Percentiles rank a stretch among this genome's conserved stretches.
These are phyloP conservation scores for Botryotinia narcissicola DNA, from an alignment of 2,329 filamentous ascomycete genomes.

Conservation along the genomic window DNA sequence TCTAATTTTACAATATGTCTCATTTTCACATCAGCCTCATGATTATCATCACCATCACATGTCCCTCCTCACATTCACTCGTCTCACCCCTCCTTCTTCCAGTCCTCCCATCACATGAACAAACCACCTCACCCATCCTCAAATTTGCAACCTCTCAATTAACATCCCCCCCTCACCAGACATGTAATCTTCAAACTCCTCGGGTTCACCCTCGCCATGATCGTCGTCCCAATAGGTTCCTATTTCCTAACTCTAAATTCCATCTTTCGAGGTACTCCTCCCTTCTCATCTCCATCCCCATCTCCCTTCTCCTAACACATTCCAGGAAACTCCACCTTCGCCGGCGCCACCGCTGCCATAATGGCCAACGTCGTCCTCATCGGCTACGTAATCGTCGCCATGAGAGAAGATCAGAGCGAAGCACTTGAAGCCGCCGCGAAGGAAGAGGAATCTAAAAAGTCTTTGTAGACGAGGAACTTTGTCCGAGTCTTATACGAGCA, in stretches of 20 bases:
- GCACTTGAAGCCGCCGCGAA: slow-evolving; percentile 44
- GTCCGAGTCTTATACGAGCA: background rate
- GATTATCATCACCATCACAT: background rate
- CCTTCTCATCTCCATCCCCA: background rate
- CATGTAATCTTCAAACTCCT: slow-evolving; percentile 88
- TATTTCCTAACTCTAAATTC: slow-evolving; percentile 80
- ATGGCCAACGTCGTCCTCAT: slow-evolving; percentile 90
- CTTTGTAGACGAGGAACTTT: background rate
- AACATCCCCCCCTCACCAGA: slow-evolving; percentile 43
- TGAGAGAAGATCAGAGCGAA: slow-evolving; percentile 71
- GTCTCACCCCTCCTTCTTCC: background rate
- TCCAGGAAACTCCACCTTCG: slow-evolving; percentile 82
- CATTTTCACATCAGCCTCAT: background rate
- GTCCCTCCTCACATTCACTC: no score
- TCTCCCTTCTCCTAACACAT: background rate
- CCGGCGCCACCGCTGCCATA: slow-evolving; percentile 80
- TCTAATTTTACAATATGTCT: background rate
- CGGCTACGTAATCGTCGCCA: slow-evolving; percentile 86
- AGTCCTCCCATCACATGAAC: background rate
- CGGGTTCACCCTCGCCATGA: slow-evolving; percentile 88
- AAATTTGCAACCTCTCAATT: background rate
- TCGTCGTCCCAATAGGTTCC: slow-evolving; percentile 78
- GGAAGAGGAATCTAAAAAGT: slow-evolving; percentile 33
- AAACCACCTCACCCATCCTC: background rate
- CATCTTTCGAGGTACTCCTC: slow-evolving; percentile 68